Percentiles rank a stretch among this genome's conserved stretches.
Evolutionary conservation across 2,329 filamentous ascomycete genomes (phyloP).

Genomic region (Fusarium cyanostomum): DNA sequence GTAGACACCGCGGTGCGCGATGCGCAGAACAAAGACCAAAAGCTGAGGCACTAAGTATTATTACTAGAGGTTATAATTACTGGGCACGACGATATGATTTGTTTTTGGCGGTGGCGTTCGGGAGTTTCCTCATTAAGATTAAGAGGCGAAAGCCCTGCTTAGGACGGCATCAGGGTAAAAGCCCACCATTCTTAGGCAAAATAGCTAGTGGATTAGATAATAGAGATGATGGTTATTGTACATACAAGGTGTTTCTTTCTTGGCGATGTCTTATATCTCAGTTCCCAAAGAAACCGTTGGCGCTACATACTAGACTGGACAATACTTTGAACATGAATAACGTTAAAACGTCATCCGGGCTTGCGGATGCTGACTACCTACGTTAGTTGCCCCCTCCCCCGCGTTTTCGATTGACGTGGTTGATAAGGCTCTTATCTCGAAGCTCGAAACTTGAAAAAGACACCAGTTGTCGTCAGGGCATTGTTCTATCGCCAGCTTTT

Average conservation of each 20-base stretch:
- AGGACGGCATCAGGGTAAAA: not conserved
- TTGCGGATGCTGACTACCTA: slow-evolving; percentile 39
- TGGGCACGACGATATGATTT: slow-evolving; percentile 9
- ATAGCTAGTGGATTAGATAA: not conserved
- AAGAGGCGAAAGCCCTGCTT: not conserved
- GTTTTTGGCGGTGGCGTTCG: slow-evolving; percentile 11
- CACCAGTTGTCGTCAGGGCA: not conserved
- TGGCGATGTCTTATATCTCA: not conserved
- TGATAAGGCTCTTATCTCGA: slow-evolving; percentile 19
- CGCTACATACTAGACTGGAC: too few relatives aligned
- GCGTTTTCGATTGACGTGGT: slow-evolving; percentile 17
- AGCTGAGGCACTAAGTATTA: not conserved
- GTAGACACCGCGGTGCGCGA: slow-evolving; percentile 50
- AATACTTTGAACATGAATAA: too few relatives aligned
- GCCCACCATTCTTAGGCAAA: not conserved
- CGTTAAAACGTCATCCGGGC: slow-evolving; percentile 31
- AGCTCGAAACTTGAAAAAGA: not conserved
- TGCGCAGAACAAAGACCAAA: slow-evolving; percentile 38
- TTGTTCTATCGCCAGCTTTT: not conserved
- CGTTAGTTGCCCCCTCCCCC: slow-evolving; percentile 23
- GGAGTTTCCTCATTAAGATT: not conserved
- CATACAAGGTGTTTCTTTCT: not conserved
- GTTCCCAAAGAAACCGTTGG: too few relatives aligned
- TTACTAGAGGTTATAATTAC: not conserved
- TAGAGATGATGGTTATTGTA: not conserved